Evolutionary conservation across 805 yeast species (phyloP), one percentile per base, ranked within the genome.

Genomic region (Zygosaccharomyces bisporus): DNA sequence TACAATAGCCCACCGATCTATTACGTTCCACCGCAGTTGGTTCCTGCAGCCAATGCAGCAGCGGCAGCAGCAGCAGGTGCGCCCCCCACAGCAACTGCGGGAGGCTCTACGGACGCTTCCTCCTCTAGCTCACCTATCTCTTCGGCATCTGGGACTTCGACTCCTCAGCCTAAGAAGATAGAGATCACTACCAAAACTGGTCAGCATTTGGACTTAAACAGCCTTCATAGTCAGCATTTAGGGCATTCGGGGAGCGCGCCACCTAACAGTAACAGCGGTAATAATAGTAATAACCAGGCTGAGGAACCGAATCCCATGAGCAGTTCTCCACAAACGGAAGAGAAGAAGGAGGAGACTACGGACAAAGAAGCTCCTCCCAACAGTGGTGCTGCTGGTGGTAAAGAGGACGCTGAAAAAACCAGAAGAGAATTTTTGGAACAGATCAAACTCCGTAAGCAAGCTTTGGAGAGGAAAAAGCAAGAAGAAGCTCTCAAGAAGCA

Each of bases 121-220:
- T 39, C 46, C 18, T 41, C 49, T 8, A 44, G 35, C 10, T 48
- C 49, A n/a, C 49, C 52, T 9, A 32, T 35, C 25, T 45, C 48
- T 20, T 30, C 47, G 18, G 44, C 44, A 13, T 45, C 52, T 6
- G 41, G 49, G 27, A 27, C 52, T 12, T 43, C 49, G 6, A 43
- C 52, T 17, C 57, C 56, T 14, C 47, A 53, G 6, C 34, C 52
- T 8, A 57, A 51, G 18, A 61, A 57, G 46, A 57, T 63, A 44
- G 64, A 59, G 48, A 63, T 61, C 36, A 60, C 66, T 6, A 60
- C 63, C n/a, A 62, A 61, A 47, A 53, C 59, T 33, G 66, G 67
- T 27, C 63, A 63, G 44, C 58, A 52, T 41, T 43, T 60, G 21
- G 62, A 60, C 49, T 52, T 61, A 37, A 53, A 49, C 21, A 57